Base-by-base conservation (phyloP, 2,329 filamentous ascomycete genomes). In the Thermoascus crustaceus region DNA sequence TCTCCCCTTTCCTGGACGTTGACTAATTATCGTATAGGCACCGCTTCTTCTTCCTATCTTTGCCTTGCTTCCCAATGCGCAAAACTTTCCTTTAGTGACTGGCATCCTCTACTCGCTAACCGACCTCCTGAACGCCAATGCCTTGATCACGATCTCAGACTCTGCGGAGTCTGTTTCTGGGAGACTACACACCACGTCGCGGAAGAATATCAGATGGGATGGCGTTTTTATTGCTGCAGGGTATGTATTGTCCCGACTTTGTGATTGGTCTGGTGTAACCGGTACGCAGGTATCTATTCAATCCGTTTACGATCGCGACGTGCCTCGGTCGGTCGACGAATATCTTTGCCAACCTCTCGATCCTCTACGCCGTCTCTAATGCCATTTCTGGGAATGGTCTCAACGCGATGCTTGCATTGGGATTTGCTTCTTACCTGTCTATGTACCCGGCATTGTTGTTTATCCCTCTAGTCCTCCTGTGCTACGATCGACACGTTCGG, bases 1-100 rank as follows among this genome's bases (percentile, higher is more conserved):
- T 9, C 10, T 26, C 10, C 19, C 24, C 7, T 22, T 41, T 13
- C 14, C 18, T 34, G 40, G 32, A 37, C 14, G n/a, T 29, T 31
- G 10, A 16, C 17, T 30, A 40, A 35, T 42, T 34, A 43, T 29
- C 13, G 13, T 41, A 14, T 39, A 94, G 71, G 86, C 88, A 26
- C 91, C 91, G 31, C 72, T 98, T 38, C 75, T 98, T 25, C 77
- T 98, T 40, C 86, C 89, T 30, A 73, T 96, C 46, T 95, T 96
- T 70, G 85, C 86, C 22, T 73, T 95, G 29, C 74, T 98, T 29
- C 89, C 91, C 7, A 75, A 80, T 55, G 72, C 78, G 32, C 66
- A 72, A 42, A 58, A 64, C 34, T 77, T 77, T 52, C 81, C 85
- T 16, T 69, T 88, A 47, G 78, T 84, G 45, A 89, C 85, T 7